phyloP scores from a whole-genome alignment of 805 yeast genomes.

The Debaryomyces tyrocola region DNA sequence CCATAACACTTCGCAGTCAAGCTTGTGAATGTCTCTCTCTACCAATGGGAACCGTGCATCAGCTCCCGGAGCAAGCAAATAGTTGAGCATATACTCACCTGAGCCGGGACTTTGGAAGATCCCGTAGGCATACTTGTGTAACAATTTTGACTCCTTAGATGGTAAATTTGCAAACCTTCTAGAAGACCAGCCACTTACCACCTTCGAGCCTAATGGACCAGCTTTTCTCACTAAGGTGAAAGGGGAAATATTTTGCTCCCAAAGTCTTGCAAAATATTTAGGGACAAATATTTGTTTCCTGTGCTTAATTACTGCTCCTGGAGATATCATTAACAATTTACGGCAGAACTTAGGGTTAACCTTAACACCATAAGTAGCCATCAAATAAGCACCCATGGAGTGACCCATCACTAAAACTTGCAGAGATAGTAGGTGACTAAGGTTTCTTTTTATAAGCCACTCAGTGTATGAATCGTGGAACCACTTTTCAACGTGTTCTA shows the following conservation, averaged over 20 bases:
- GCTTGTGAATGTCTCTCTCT: conserved; percentile 47
- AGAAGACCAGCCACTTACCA: conserved; percentile 88
- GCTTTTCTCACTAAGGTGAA: conserved; percentile 74
- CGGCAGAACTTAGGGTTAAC: conserved; percentile 57
- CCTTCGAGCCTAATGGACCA: conserved; percentile 79
- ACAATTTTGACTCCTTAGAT: conserved; percentile 42
- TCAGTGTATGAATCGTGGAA: conserved; percentile 62
- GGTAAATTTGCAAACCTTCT: conserved; percentile 70
- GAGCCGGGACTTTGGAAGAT: conserved; percentile 87
- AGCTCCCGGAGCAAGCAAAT: conserved; percentile 87
- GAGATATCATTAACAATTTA: conserved; percentile 78
- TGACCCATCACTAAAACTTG: conserved; percentile 73
- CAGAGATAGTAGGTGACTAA: conserved; percentile 25
- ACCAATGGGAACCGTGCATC: conserved; percentile 74
- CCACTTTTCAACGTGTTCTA: conserved; percentile 56
- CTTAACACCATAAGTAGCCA: conserved; percentile 63
- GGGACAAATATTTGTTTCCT: conserved; percentile 54
- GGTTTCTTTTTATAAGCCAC: conserved; percentile 58
- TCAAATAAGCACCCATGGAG: conserved; percentile 88
- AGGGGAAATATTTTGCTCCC: conserved; percentile 89
- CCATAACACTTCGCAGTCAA: conserved; percentile 72
- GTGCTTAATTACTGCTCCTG: conserved; percentile 77
- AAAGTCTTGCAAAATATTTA: conserved; percentile 70
- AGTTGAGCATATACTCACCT: conserved; percentile 89
- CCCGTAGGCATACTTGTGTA: conserved; percentile 80